Base-by-base conservation (phyloP, 495 filamentous ascomycete species). In the Podospora australis region DNA sequence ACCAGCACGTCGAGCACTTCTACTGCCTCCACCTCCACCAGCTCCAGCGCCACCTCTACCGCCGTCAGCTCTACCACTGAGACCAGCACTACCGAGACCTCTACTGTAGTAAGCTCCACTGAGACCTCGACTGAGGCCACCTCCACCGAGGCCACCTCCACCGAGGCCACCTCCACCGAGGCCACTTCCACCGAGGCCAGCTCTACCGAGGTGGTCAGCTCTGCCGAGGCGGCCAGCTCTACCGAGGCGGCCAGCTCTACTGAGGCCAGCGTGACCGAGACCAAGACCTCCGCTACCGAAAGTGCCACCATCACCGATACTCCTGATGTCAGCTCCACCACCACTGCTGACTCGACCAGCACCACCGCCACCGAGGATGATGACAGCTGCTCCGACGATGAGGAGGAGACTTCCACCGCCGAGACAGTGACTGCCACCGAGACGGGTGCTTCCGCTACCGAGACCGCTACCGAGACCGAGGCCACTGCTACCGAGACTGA, bases 1-100 rank as follows among this genome's bases (percentile, higher is more conserved):
- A 73, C 21, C 23, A 26, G n/a, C 22, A 43, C 40, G 29, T 19
- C 17, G 22, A 20, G 20, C 21, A 47, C 58, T 14, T 52, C 38
- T 26, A 32, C 49, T 54, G 52, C 16, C 82, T 84, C 63, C 23
- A 38, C 43, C 8, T 39, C 34, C 8, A 78, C 48, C 62, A 67
- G 46, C 74, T 78, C 19, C 78, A 76, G 0, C 53, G 63, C 44
- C 57, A 75, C 53, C 20, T 44, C 30, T 17, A 26, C 38, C 38
- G 17, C 38, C 3, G 17, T 19, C 17, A 44, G 17, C 20, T 4
- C n/a, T n/a, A n/a, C 49, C 16, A 32, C 22, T 14, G 41, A 19
- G 28, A 22, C 16, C n/a, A 16, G 19, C 10, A 24, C 41, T 13
- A 26, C 32, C 32, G 14, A 11, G 22, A 28, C 11, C 30, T 29